Evolutionary conservation across 257 asterid genomes (phyloP).

Genomic region (Fraxinus americana): DNA sequence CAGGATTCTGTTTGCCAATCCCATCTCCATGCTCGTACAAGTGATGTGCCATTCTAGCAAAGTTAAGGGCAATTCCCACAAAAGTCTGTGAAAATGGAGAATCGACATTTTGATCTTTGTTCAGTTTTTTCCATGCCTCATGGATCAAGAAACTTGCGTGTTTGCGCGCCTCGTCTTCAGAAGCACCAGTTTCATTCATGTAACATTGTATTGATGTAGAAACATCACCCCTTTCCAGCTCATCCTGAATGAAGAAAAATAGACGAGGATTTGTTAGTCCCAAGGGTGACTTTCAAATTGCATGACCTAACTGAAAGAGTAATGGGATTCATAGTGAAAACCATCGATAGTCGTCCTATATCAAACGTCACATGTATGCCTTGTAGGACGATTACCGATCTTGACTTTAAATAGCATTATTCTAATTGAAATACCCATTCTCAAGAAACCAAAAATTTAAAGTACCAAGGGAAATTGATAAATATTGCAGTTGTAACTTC

Average conservation of each 20-base stretch:
- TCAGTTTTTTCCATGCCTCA: conserved; percentile 34
- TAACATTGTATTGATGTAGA: conserved; percentile 29
- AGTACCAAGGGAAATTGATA: too few relatives aligned
- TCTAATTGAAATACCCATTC: background rate
- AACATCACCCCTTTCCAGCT: background rate
- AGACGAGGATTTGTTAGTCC: background rate
- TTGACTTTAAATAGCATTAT: too few relatives aligned
- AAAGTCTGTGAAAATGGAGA: conserved; percentile 26
- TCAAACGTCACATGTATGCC: too few relatives aligned
- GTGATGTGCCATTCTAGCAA: conserved; percentile 37
- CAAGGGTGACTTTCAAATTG: background rate
- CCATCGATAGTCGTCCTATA: too few relatives aligned
- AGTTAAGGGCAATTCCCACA: conserved; percentile 23
- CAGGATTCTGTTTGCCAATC: conserved; percentile 23
- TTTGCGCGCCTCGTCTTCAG: conserved; percentile 30
- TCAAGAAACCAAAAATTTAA: background rate
- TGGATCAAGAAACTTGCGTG: conserved; percentile 9
- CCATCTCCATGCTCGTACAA: conserved; percentile 48
- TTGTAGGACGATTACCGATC: too few relatives aligned
- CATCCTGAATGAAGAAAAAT: background rate
- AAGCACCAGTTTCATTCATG: conserved; percentile 3
- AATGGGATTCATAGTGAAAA: too few relatives aligned
- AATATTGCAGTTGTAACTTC: too few relatives aligned
- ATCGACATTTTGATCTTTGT: conserved; percentile 15
- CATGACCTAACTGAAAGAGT: too few relatives aligned